Evolutionary conservation across 2,329 filamentous ascomycete species (phyloP).

Genomic region (Aspergillus sp.): DNA sequence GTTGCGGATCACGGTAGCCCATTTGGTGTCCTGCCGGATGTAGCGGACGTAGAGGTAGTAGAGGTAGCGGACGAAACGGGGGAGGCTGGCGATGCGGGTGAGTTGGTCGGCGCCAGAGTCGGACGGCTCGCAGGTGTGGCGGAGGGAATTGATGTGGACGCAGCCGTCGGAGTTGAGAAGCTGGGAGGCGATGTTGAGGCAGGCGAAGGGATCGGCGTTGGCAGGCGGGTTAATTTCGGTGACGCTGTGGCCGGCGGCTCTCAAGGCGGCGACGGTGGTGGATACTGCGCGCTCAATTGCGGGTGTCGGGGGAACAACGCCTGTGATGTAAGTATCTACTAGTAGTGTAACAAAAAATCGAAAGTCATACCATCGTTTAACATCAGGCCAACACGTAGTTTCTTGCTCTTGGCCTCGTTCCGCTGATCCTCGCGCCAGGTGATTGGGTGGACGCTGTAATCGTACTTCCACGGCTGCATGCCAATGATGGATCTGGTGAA

Average conservation of each 20-base stretch:
- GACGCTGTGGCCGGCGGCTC: slow-evolving; percentile 65
- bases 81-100: slow-evolving; percentile 62
- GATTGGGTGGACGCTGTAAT: slow-evolving; percentile 77
- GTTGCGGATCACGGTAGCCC: slow-evolving; percentile 65
- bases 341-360: neutral
- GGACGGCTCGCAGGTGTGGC: slow-evolving; percentile 67
- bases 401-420: slow-evolving; percentile 51
- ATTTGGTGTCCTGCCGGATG: slow-evolving; percentile 62
- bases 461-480: slow-evolving; percentile 84
- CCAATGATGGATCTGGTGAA: slow-evolving; percentile 69
- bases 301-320: slow-evolving; percentile 76
- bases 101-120: slow-evolving; percentile 71
- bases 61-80: slow-evolving; percentile 66
- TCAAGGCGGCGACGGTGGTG: slow-evolving; percentile 59
- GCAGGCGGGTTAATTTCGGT: slow-evolving; percentile 55
- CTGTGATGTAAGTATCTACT: slow-evolving; percentile 14
- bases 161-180: slow-evolving; percentile 81
- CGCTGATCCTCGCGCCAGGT: slow-evolving; percentile 60
- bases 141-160: slow-evolving; percentile 65
- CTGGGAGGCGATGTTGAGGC: slow-evolving; percentile 64
- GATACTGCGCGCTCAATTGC: slow-evolving; percentile 71
- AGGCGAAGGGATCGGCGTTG: slow-evolving; percentile 68
- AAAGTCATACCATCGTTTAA: slow-evolving; percentile 52
- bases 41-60: slow-evolving; percentile 88
- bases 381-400: slow-evolving; percentile 66